phyloP scores from a whole-genome alignment of 2,329 filamentous ascomycete species.

The Aspergillus hiratsukae region DNA sequence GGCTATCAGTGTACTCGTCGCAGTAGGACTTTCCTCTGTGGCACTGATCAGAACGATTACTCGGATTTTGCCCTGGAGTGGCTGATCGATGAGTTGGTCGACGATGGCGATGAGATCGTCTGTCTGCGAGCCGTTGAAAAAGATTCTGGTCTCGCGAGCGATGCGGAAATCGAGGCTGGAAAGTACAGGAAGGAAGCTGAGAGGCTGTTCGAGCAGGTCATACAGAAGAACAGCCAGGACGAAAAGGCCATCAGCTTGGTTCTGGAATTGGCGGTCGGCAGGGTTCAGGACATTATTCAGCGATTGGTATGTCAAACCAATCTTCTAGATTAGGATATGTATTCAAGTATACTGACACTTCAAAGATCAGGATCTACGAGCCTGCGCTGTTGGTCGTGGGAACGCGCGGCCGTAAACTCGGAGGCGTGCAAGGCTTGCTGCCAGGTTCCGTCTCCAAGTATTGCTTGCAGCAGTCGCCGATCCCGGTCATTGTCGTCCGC shows the following conservation, averaged over 20 bases:
- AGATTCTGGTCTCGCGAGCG: conserved; percentile 64
- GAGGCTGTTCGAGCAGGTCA: conserved; percentile 67
- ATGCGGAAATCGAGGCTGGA: conserved; percentile 58
- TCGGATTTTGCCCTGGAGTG: conserved; percentile 90
- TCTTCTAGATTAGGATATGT: background rate
- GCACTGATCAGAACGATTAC: conserved; percentile 85
- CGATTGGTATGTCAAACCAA: conserved; percentile 61
- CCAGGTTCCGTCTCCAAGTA: conserved; percentile 92
- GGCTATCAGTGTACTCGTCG: conserved; percentile 77
- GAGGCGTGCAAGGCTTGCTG: conserved; percentile 79
- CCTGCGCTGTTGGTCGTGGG: conserved; percentile 88
- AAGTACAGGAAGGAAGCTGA: conserved; percentile 73
- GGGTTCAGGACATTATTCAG: conserved; percentile 85
- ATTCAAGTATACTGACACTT: conserved; percentile 10
- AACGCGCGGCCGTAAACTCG: conserved; percentile 76
- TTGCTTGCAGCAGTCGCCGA: conserved; percentile 86
- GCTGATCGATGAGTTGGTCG: conserved; percentile 85
- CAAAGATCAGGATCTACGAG: conserved; percentile 82
- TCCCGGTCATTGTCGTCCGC: conserved; percentile 87
- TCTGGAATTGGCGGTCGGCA: conserved; percentile 82
- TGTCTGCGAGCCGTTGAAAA: conserved; percentile 86
- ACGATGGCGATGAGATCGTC: conserved; percentile 89
- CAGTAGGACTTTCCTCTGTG: conserved; percentile 84
- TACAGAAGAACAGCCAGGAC: conserved; percentile 74
- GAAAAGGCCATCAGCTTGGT: conserved; percentile 76